Conservation (phyloP, 1,139 yeast species). For the Geotrichum histeridarum region DNA sequence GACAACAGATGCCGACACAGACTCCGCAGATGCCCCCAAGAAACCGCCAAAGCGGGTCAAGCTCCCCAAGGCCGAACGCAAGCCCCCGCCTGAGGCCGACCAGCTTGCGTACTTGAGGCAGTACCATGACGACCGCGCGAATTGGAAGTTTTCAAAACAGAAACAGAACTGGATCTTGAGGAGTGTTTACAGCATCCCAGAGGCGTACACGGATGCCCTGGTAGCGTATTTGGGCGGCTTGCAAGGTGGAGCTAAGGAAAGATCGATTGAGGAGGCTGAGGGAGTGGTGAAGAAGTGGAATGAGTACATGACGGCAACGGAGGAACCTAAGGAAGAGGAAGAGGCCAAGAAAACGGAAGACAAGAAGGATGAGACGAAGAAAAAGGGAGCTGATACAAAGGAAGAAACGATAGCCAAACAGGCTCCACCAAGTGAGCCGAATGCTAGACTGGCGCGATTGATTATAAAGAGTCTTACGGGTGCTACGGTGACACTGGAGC, state of each 20-base stretch:
- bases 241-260: constrained; percentile 65
- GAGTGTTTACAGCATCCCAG: constrained; percentile 51
- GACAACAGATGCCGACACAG: constrained; percentile 37
- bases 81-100: constrained; percentile 75
- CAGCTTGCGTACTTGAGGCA: constrained; percentile 71
- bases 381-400: constrained; percentile 35
- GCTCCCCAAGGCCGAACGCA: constrained; percentile 66
- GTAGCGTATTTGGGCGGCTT: constrained; percentile 58
- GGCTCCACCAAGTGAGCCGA: constrained; percentile 30
- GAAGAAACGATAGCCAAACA: constrained; percentile 1
- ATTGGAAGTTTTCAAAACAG: constrained; percentile 91
- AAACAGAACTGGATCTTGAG: constrained; percentile 89
- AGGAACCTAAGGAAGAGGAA: constrained; percentile 23
- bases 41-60: constrained; percentile 72
- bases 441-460: constrained; percentile 33
- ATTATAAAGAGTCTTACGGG: constrained; percentile 30
- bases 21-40: constrained; percentile 26
- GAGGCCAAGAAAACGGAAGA: constrained; percentile 18
- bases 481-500: constrained; percentile 28
- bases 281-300: constrained; percentile 56
- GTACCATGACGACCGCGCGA: constrained; percentile 52
- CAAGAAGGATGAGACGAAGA: constrained; percentile 34
- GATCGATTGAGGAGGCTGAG: constrained; percentile 52
- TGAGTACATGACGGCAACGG: constrained; percentile 38
- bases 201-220: constrained; percentile 52